Evolutionary conservation across 2,329 filamentous ascomycete species (phyloP).

Genomic region (Domatiomyces catenatus): DNA sequence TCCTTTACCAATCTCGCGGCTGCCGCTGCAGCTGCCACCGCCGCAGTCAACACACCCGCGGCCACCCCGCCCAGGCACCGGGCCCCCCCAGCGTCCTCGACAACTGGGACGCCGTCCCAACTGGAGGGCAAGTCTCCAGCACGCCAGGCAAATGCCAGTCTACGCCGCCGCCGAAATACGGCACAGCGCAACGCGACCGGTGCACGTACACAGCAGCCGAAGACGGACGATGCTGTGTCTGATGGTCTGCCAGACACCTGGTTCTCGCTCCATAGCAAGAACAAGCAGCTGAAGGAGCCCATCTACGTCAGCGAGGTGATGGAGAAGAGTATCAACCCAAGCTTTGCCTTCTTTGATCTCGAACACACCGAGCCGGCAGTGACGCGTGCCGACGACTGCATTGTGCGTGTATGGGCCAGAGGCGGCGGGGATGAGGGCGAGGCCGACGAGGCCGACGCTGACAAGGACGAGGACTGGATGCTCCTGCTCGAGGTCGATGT

Average conservation of each 20-base stretch:
- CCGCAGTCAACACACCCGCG: background rate
- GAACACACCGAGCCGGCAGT: constrained; percentile 45
- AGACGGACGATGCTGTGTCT: constrained; percentile 57
- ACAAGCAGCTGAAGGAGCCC: constrained; percentile 42
- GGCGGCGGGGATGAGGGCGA: constrained; percentile 22
- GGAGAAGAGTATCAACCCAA: constrained; percentile 74
- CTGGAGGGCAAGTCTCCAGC: background rate
- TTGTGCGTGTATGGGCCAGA: constrained; percentile 59
- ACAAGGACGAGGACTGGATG: constrained; percentile 31
- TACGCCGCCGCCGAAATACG: constrained; percentile 38
- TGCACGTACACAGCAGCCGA: constrained; percentile 51
- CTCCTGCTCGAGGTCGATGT: constrained; percentile 59
- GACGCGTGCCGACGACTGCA: constrained; percentile 50
- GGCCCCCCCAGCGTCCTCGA: constrained; percentile 7
- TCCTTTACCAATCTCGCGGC: constrained; percentile 30
- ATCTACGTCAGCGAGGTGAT: constrained; percentile 81
- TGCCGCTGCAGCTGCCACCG: background rate
- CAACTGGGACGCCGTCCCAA: too few relatives aligned
- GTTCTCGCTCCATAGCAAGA: constrained; percentile 64
- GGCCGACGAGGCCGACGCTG: constrained; percentile 30
- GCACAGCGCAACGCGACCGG: constrained; percentile 48
- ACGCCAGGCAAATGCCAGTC: background rate
- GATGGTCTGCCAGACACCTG: constrained; percentile 70
- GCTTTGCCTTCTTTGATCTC: constrained; percentile 73
- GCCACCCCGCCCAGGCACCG: constrained; percentile 4